These are phyloP conservation scores for Salvia hispanica DNA, from an alignment of 257 asterid genomes.

Conservation along the genomic window DNA sequence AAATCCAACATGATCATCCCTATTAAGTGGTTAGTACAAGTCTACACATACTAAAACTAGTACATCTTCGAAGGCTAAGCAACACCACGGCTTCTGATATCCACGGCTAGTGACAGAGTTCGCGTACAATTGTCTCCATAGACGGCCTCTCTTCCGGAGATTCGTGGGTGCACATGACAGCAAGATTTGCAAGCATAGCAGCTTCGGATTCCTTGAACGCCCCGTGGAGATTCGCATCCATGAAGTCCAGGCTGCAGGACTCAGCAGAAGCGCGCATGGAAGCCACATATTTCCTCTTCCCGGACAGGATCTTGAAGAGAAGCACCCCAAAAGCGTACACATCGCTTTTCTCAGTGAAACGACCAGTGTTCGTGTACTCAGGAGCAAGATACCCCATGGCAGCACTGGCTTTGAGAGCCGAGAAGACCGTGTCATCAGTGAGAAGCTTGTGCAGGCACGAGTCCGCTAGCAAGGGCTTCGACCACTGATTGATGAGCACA, in stretches of 20 bases:
- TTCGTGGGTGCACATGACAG: constrained; percentile 64
- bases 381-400: constrained; percentile 45
- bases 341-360: constrained; percentile 89
- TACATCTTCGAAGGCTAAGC: neutral
- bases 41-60: constrained; percentile 34
- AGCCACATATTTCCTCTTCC: constrained; percentile 50
- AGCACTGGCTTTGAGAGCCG: constrained; percentile 84
- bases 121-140: constrained; percentile 53
- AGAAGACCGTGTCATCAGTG: constrained; percentile 75
- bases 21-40: constrained; percentile 39
- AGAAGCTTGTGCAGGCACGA: constrained; percentile 87
- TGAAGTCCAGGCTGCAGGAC: constrained; percentile 51
- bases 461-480: constrained; percentile 70
- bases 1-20: constrained; percentile 15
- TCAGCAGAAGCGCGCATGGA: constrained; percentile 66
- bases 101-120: constrained; percentile 35
- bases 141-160: constrained; percentile 75
- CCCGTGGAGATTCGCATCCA: constrained; percentile 69
- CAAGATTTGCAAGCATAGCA: constrained; percentile 50
- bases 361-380: constrained; percentile 76
- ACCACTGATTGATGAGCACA: constrained; percentile 64
- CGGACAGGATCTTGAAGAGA: constrained; percentile 77
- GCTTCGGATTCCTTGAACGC: constrained; percentile 60
- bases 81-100: constrained; percentile 13
- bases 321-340: constrained; percentile 89